A percentile compares a stretch with the other conserved stretches of the same genome.
phyloP scores from a whole-genome alignment of 2,329 filamentous ascomycete genomes.

The Dactylonectria estremocensis region DNA sequence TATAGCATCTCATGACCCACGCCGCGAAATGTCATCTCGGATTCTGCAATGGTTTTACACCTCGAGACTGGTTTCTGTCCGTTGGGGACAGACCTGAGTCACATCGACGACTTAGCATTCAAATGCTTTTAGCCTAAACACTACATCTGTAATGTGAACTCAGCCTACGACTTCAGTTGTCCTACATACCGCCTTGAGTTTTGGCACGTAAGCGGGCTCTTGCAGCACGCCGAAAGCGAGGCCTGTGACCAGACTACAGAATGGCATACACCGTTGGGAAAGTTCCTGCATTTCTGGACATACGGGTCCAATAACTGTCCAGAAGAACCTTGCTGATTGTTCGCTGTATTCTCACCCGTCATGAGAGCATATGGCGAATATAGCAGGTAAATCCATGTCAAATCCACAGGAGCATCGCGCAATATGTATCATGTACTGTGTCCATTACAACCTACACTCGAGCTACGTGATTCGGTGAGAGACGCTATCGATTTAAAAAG shows the following conservation, averaged over 20 bases:
- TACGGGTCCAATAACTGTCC: background rate
- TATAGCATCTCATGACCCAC: constrained; percentile 41
- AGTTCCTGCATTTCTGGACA: constrained; percentile 6
- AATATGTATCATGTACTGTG: background rate
- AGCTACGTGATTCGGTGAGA: background rate
- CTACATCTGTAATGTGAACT: constrained; percentile 8
- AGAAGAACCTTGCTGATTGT: background rate
- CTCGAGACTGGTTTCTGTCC: constrained; percentile 42
- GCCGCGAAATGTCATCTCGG: constrained; percentile 26
- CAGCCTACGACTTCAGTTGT: constrained; percentile 36
- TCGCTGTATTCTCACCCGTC: background rate
- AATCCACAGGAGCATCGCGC: background rate
- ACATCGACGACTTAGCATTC: constrained; percentile 26
- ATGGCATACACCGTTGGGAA: background rate
- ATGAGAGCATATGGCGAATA: background rate
- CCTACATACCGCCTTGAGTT: constrained; percentile 31
- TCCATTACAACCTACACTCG: background rate
- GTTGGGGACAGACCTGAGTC: constrained; percentile 21
- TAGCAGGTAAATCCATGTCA: background rate
- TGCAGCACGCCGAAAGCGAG: constrained; percentile 45
- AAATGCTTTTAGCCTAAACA: constrained; percentile 24
- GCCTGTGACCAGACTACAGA: constrained; percentile 26
- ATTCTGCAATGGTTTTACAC: constrained; percentile 47
- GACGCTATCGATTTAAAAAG: background rate
- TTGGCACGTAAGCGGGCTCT: constrained; percentile 30